phyloP scores from a whole-genome alignment of 352 stramenopile genomes.

The Saprolegnia diclina region DNA sequence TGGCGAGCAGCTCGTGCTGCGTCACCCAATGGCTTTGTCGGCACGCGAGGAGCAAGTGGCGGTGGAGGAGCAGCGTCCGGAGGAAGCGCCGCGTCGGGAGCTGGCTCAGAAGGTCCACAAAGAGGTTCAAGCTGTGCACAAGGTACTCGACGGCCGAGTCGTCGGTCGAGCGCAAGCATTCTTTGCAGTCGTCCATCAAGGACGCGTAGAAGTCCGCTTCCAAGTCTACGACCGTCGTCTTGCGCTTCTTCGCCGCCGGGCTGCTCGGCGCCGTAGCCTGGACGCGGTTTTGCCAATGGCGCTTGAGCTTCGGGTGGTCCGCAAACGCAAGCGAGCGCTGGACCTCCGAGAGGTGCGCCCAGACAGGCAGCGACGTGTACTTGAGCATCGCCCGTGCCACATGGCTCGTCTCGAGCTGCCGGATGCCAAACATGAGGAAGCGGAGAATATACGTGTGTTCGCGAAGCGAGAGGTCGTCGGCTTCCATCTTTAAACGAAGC shows the following conservation, averaged over 20 bases:
- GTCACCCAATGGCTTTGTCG: constrained; percentile 39
- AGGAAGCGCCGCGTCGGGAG: constrained; percentile 88
- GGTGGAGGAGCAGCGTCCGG: constrained; percentile 52
- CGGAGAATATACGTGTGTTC: constrained; percentile 52
- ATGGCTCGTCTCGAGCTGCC: constrained; percentile 45
- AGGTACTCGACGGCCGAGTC: constrained; percentile 36
- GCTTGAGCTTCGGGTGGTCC: constrained; percentile 53
- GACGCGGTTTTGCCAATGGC: constrained; percentile 53
- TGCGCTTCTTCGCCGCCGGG: constrained; percentile 17
- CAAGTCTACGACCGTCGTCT: constrained; percentile 6
- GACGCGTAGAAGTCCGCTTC: constrained; percentile 42
- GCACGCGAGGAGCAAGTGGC: constrained; percentile 46
- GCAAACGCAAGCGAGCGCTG: constrained; percentile 64
- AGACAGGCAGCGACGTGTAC: constrained; percentile 57
- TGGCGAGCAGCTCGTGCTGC: constrained; percentile 41
- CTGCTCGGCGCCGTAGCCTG: constrained; percentile 8
- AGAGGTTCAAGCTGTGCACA: constrained; percentile 63
- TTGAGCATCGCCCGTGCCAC: constrained; percentile 51
- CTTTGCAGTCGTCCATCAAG: constrained; percentile 32
- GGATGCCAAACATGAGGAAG: constrained; percentile 58
- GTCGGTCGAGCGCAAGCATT: constrained; percentile 14
- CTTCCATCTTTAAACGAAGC: constrained; percentile 4
- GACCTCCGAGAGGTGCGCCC: constrained; percentile 47
- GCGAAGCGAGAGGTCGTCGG: constrained; percentile 35
- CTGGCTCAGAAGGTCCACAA: constrained; percentile 83